Base-by-base conservation (phyloP, 2,329 filamentous ascomycete genomes). In the Cladosporium sp. region DNA sequence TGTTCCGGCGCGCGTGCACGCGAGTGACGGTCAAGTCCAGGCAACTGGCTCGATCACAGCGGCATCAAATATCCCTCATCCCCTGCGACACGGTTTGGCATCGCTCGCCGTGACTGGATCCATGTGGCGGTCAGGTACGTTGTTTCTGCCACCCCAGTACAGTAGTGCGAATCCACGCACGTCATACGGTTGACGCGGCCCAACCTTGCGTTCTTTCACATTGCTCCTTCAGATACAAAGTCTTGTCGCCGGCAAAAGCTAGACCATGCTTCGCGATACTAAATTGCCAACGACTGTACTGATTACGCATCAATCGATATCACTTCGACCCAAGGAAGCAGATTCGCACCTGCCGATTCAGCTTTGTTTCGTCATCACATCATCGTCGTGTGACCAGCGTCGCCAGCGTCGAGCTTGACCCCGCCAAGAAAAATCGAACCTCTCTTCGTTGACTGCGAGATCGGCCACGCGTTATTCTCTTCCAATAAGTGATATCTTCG, bases 381-480 rank as follows among this genome's bases (percentile, higher is more conserved):
- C 39, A 23, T 46, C n/a, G 39, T 46, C 51, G 18, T 54, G 51
- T 54, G 51, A 54, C 51, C 51, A 32, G 51, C 23, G 23, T 25
- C 43, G 21, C 48, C 21, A 53, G 25, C 51, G 51, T 54, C 51
- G 51, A 54, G 51, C 51, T 54, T 54, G 46, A 62, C 60, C 60
- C 60, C 60, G 60, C 60, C 60, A 63, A 63, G 60, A 63, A 63
- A 63, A 63, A 39, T 26, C 34, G 23, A 46, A 48, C 30, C 46
- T 54, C 32, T 14, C 18, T 46, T 46, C 39, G 5, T 46, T 14
- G 39, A 21, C 39, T 46, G 39, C 39, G 39, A 46, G n/a, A 46
- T 46, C 39, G 39, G 39, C n/a, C 39, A 46, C 39, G 39, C 39
- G 3, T 46, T 13, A n/a, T 10, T 46, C n/a, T 46, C 8, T 46